Evolutionary conservation across 495 filamentous ascomycete species (phyloP), one percentile per base, ranked within the genome.

Genomic region (Penicillium bialowiezense): DNA sequence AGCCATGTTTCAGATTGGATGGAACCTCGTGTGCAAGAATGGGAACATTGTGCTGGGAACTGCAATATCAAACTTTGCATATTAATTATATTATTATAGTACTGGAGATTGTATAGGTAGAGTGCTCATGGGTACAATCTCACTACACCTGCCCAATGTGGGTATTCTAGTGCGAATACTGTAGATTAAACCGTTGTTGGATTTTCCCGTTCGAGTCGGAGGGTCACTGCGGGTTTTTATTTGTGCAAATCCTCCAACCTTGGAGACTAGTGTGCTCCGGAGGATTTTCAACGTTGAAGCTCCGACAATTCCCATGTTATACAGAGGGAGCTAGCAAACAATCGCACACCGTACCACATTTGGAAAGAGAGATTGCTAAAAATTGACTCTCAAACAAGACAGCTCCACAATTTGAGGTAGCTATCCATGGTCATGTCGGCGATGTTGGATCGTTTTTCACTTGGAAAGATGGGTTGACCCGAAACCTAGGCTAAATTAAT

Each of bases 1-100:
- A 48, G 48, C 56, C 52, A 55, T 63, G 60, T 63, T 63, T 63
- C 60, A 63, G 60, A 60, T 35, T 50, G 35, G 36, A 45, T 47
- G 43, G 50, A 50, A 42, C 47, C 47, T 18, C 35, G 24, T 35
- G 32, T 35, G 20, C 2, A 23, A 10, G 23, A 1, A 31, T 31
- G 14, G 12, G 9, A 40, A 8, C n/a, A n/a, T n/a, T n/a, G 12
- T 4, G 13, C 9, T 29, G 8, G 12, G 6, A 23, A 26, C 5
- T 35, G 17, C 33, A 10, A 21, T 23, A 39, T 5, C 5, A 23
- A 39, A 28, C 24, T 28, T 28, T 28, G 24, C 24, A 28, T 28
- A 28, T 28, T 37, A 17, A 15, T 37, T 37, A 37, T 37, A 17
- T 15, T 17, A n/a, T n/a, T n/a, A n/a, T n/a, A n/a, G n/a, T n/a